Percentiles rank a stretch among this genome's conserved stretches.
Evolutionary conservation across 2,329 filamentous ascomycete species (phyloP).

Genomic region (Botrytis byssoidea): DNA sequence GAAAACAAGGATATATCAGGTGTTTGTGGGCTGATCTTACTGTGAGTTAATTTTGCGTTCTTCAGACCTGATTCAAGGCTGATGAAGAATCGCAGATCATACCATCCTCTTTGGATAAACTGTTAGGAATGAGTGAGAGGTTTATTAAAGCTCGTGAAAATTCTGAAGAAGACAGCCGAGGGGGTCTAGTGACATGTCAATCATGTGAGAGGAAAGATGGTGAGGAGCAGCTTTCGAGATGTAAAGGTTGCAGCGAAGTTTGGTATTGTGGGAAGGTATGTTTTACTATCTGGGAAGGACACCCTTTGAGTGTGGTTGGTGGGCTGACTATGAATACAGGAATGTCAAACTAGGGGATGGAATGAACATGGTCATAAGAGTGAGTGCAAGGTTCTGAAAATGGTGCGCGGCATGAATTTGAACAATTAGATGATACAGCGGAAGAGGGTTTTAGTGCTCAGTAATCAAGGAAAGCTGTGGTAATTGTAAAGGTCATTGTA

Average conservation of each 20-base stretch:
- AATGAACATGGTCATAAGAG: slow-evolving; percentile 33
- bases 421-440: neutral
- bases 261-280: slow-evolving; percentile 38
- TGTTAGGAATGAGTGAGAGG: slow-evolving; percentile 27
- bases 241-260: slow-evolving; percentile 34
- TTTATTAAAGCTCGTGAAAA: slow-evolving; percentile 4
- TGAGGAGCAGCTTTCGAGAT: slow-evolving; percentile 27
- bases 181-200: slow-evolving; percentile 26
- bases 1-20: slow-evolving; percentile 35
- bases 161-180: neutral
- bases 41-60: slow-evolving; percentile 17
- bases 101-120: slow-evolving; percentile 29
- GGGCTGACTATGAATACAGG: slow-evolving; percentile 23
- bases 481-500: neutral
- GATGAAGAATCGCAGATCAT: slow-evolving; percentile 29
- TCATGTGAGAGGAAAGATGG: slow-evolving; percentile 28
- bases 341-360: slow-evolving; percentile 35
- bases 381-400: slow-evolving; percentile 35
- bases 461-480: neutral
- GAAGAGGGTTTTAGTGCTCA: neutral
- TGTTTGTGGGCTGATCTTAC: slow-evolving; percentile 26
- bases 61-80: neutral
- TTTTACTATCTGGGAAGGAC: slow-evolving; percentile 7
- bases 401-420: slow-evolving; percentile 15
- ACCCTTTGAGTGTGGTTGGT: neutral